Percentiles rank a stretch among this genome's conserved stretches.
Conservation (phyloP, 306 rosid species). For the Prunus padus region DNA sequence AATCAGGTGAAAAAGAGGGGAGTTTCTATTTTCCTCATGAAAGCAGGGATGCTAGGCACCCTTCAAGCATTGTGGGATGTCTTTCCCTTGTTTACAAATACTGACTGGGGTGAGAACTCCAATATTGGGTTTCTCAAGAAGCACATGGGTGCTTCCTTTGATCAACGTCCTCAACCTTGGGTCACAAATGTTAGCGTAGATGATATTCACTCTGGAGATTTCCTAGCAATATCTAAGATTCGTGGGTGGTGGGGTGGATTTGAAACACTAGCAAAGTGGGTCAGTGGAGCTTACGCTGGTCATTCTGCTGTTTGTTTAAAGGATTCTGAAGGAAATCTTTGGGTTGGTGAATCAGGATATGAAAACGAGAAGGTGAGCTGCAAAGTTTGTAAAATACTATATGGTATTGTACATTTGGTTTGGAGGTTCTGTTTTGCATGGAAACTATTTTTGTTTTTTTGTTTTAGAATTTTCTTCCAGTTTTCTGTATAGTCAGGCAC, state of each 20-base stretch:
- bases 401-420: background rate
- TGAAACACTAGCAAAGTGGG: conserved; percentile 96
- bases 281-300: conserved; percentile 92
- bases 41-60: conserved; percentile 91
- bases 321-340: conserved; percentile 82
- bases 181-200: conserved; percentile 62
- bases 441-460: background rate
- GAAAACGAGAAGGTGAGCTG: conserved; percentile 74
- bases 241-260: conserved; percentile 99
- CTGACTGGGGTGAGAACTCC: conserved; percentile 91
- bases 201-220: conserved; percentile 94
- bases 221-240: conserved; percentile 91
- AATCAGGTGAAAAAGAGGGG: conserved; percentile 78
- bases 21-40: conserved; percentile 87
- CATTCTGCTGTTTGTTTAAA: conserved; percentile 90
- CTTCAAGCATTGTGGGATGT: conserved; percentile 81
- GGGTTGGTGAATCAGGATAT: conserved; percentile 97
- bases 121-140: conserved; percentile 71
- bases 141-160: conserved; percentile 85
- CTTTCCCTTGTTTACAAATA: conserved; percentile 77
- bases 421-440: background rate
- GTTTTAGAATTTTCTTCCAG: background rate
- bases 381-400: conserved; percentile 10
- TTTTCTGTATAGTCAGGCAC: background rate
- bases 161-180: conserved; percentile 78